These are phyloP conservation scores for Seiridium unicorne DNA, from an alignment of 2,329 filamentous ascomycete genomes.

Conservation along the genomic window DNA sequence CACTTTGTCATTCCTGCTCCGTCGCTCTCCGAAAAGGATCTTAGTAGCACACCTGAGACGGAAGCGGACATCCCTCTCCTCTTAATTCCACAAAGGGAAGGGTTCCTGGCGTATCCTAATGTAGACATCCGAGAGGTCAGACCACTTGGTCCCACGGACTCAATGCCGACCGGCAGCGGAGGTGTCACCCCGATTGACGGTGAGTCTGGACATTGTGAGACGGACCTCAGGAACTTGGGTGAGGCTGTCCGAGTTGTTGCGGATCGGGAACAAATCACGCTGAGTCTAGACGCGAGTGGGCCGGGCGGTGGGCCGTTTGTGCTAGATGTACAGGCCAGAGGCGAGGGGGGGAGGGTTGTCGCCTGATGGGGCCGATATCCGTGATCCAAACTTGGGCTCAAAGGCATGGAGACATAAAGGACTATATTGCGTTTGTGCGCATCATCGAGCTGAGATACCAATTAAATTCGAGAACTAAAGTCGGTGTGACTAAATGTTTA, in stretches of 20 bases:
- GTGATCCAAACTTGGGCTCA: no score
- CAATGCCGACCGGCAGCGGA: slow-evolving; percentile 14
- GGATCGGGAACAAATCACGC: slow-evolving; percentile 69
- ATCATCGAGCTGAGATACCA: no score
- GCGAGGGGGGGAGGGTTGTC: neutral
- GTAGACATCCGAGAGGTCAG: slow-evolving; percentile 72
- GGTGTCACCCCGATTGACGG: slow-evolving; percentile 11
- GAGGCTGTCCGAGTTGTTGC: slow-evolving; percentile 74
- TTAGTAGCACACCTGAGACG: slow-evolving; percentile 42
- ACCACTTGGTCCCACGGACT: slow-evolving; percentile 13
- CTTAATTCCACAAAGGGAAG: slow-evolving; percentile 76
- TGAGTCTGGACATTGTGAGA: slow-evolving; percentile 61
- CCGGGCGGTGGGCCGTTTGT: slow-evolving; percentile 65
- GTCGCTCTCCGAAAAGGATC: slow-evolving; percentile 10
- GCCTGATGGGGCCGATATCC: neutral
- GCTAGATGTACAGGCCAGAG: slow-evolving; percentile 55
- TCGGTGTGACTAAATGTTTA: no score
- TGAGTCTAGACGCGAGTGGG: slow-evolving; percentile 68
- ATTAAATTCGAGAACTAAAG: no score
- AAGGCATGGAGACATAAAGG: no score
- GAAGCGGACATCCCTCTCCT: slow-evolving; percentile 66
- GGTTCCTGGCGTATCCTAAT: slow-evolving; percentile 72
- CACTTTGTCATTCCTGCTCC: slow-evolving; percentile 64
- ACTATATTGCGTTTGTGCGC: no score
- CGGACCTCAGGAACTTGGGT: slow-evolving; percentile 75